Base-by-base conservation (phyloP, 2,329 filamentous ascomycete genomes). In the Coniella lustricola region DNA sequence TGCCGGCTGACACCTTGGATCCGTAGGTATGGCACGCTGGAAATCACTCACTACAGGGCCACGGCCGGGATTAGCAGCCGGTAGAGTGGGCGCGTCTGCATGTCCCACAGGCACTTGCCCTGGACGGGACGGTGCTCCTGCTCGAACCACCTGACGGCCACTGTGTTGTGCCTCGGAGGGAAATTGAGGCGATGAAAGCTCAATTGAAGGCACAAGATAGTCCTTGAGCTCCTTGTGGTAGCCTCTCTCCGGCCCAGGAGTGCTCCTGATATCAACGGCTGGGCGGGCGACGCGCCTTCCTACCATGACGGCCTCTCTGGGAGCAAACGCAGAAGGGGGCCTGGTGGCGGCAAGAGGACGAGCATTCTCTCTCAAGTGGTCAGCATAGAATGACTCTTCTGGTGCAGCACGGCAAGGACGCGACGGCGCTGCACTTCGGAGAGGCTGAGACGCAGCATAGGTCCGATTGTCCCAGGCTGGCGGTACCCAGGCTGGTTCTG, bases 161-260 rank as follows among this genome's bases (percentile, higher is more conserved):
- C 47, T 46, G 14, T 41, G 49, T 14, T 50, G 52, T 35, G 40
- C 39, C 29, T 49, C 49, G 17, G 43, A 29, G n/a, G 42, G 41
- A n/a, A 46, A 38, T 18, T 47, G 45, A 4, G 70, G 69, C 31
- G 70, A 72, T 7, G 44, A 55, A 17, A 68, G 66, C 53, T 76
- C 74, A 54, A 75, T 69, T 7, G 72, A 76, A 8, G 58, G 70
- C 13, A 76, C 64, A 51, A 73, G 59, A 55, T 70, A 64, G 34
- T 76, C 73, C 54, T 69, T 66, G 22, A 61, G 60, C 41, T 63
- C 60, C 38, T 57, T 51, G 32, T 50, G 55, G 44, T 56, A 58
- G 41, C 56, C 56, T 16, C 59, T 57, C 37, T 56, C 54, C 17
- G 55, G 50, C 25, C 16, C 29, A 37, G 50, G 14, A 20, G 29